Evolutionary conservation across 2,329 filamentous ascomycete genomes (phyloP).

Genomic region (Phialophora verrucosa): DNA sequence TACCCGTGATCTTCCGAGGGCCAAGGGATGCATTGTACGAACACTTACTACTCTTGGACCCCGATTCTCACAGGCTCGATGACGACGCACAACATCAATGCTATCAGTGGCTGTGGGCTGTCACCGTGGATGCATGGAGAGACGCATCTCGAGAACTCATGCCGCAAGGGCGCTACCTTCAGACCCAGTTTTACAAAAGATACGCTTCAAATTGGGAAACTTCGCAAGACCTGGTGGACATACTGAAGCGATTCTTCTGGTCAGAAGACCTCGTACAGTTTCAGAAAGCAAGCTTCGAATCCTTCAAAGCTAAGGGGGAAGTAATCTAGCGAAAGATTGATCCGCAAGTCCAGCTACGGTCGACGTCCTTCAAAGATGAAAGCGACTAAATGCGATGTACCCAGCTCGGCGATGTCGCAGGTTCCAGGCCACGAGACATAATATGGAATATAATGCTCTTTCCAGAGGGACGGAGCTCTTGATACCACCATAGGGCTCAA

Average conservation of each 20-base stretch:
- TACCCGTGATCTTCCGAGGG: constrained; percentile 7
- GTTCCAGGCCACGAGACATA: not conserved
- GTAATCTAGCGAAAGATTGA: not conserved
- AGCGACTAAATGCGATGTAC: not conserved
- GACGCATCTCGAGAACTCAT: constrained; percentile 7
- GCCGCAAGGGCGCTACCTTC: not conserved
- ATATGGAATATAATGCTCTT: not conserved
- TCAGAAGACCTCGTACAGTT: constrained; percentile 1
- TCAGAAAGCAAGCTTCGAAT: constrained; percentile 2
- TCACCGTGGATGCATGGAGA: constrained; percentile 3
- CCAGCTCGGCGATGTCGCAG: not conserved
- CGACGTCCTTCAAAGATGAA: not conserved
- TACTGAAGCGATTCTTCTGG: constrained; percentile 10
- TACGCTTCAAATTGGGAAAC: not conserved
- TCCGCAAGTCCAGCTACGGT: not conserved
- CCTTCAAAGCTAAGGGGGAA: not conserved
- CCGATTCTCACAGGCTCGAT: not conserved
- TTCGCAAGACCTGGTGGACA: not conserved
- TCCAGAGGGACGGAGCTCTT: not conserved
- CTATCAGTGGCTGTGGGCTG: not conserved
- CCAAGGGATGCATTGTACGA: constrained; percentile 2
- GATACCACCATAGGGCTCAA: not conserved
- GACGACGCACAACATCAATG: not conserved
- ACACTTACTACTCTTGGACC: not conserved
- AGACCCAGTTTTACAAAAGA: not conserved